Conservation (phyloP, 768 basidiomycete genomes). For the Sarcomyxa edulis region DNA sequence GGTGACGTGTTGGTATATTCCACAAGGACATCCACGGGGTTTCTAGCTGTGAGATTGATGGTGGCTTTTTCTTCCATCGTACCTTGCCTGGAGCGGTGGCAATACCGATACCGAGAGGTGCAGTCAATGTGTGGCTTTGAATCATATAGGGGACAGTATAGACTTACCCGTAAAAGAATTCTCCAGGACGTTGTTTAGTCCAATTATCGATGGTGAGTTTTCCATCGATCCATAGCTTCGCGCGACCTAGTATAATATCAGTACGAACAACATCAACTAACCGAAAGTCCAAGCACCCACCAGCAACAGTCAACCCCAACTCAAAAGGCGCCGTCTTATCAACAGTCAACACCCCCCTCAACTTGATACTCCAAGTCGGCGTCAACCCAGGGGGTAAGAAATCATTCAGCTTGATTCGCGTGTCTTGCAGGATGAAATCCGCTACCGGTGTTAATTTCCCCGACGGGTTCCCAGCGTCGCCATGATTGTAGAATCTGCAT, state of each 20-base stretch:
- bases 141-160: not conserved
- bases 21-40: slow-evolving; percentile 45
- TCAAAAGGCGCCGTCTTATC: slow-evolving; percentile 47
- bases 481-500: slow-evolving; percentile 7
- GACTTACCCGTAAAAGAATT: too few relatives aligned
- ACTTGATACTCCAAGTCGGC: slow-evolving; percentile 55
- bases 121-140: not conserved
- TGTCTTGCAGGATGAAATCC: slow-evolving; percentile 31
- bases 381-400: slow-evolving; percentile 55
- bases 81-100: slow-evolving; percentile 27
- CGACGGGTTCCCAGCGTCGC: too few relatives aligned
- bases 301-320: slow-evolving; percentile 59
- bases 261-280: slow-evolving; percentile 1
- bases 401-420: slow-evolving; percentile 62
- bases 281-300: slow-evolving; percentile 19
- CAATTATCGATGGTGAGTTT: slow-evolving; percentile 41
- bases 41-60: slow-evolving; percentile 36
- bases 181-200: slow-evolving; percentile 29
- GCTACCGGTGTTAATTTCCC: too few relatives aligned
- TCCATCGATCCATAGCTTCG: slow-evolving; percentile 49
- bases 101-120: slow-evolving; percentile 40
- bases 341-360: slow-evolving; percentile 50
- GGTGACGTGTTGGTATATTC: slow-evolving; percentile 53
- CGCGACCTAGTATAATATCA: too few relatives aligned
- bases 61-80: slow-evolving; percentile 35